Conservation (phyloP, 805 yeast genomes). For the Sungouiella thailandica region DNA sequence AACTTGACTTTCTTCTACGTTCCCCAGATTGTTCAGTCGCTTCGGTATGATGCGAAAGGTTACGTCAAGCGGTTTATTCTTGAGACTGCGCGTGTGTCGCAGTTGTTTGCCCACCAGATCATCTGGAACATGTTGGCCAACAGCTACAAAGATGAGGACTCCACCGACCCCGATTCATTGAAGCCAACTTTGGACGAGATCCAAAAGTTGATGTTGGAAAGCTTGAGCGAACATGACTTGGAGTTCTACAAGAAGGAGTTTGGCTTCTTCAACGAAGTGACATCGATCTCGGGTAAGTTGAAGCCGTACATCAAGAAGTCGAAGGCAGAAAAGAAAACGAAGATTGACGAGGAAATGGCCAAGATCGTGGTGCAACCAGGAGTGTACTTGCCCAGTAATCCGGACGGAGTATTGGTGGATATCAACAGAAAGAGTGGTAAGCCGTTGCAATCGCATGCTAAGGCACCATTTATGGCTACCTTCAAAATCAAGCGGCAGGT, state of each 20-base stretch:
- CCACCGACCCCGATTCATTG: constrained; percentile 68
- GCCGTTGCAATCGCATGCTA: constrained; percentile 96
- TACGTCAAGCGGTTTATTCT: constrained; percentile 84
- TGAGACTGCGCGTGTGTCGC: constrained; percentile 88
- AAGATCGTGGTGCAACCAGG: constrained; percentile 67
- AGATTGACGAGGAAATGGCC: constrained; percentile 94
- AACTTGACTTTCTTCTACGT: constrained; percentile 91
- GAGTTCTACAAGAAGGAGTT: constrained; percentile 78
- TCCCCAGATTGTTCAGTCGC: constrained; percentile 93
- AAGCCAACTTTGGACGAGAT: constrained; percentile 81
- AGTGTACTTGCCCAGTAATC: constrained; percentile 92
- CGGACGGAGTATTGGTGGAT: constrained; percentile 90
- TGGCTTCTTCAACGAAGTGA: constrained; percentile 83
- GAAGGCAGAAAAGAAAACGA: constrained; percentile 92
- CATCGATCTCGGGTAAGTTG: constrained; percentile 89
- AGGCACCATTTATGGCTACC: constrained; percentile 97
- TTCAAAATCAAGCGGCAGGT: constrained; percentile 71
- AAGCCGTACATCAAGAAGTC: constrained; percentile 92
- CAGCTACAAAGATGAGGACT: constrained; percentile 84
- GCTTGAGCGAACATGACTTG: constrained; percentile 58
- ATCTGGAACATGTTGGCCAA: constrained; percentile 98
- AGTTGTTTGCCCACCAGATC: constrained; percentile 92
- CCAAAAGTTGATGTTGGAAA: constrained; percentile 54
- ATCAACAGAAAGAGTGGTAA: constrained; percentile 88
- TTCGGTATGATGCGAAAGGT: constrained; percentile 78